Evolutionary conservation across 495 filamentous ascomycete species (phyloP), one percentile per base, ranked within the genome.

Genomic region (Aspergillus affinis): DNA sequence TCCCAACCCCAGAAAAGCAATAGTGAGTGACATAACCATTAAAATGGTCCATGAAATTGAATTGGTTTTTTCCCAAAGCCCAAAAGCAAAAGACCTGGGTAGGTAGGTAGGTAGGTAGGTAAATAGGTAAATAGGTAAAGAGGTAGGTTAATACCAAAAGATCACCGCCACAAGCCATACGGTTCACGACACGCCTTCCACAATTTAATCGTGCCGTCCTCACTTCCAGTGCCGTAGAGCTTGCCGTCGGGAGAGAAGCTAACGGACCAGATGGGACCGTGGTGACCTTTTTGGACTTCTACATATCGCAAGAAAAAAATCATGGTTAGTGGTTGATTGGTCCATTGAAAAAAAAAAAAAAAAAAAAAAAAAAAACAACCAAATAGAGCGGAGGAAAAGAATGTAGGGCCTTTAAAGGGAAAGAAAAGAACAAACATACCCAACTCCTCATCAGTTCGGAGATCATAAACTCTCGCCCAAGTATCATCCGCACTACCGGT

Each of bases 151-250:
- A n/a, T n/a, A n/a, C n/a, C 29, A 4, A 32, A 6, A 32, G 4
- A 26, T 48, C 51, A 12, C 20, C 80, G 78, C 88, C 88, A 90
- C 9, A 90, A 72, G 26, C 88, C 88, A 68, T 89, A 90, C 12
- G 82, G 78, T 23, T 88, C 87, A 19, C 78, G 75, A 60, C 85
- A 85, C 32, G 86, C 87, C 73, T 90, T 90, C 87, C 88, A 90
- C 78, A 98, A 78, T 75, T 98, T 98, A 69, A 98, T 93, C 0
- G 94, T 98, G 47, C 94, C 94, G 70, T 98, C 94, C 67, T 98
- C 94, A 47, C 92, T 97, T 26, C 92, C 94, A 1, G 95, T 98
- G 8, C 91, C 93, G 71, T 97, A 98, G 13, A 98, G 75, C 71
- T 93, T 97, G 27, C 92, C 92, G 72, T 98, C 93, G 1, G 94